phyloP scores from a whole-genome alignment of 169 alveolate genomes.

The Eimeria acervulina region DNA sequence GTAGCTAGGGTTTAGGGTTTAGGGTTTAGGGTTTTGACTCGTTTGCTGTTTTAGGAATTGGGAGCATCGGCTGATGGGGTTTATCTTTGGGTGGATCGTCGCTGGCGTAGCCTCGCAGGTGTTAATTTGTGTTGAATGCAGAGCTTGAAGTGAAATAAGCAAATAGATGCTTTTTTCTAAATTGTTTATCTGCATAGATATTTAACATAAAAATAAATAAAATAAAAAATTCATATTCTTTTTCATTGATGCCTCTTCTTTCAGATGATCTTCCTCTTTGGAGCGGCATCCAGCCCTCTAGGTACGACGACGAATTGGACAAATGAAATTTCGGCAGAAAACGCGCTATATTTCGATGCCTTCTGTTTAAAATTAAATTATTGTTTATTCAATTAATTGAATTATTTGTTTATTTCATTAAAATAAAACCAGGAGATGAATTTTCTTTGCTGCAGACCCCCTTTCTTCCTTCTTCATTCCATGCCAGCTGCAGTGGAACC shows the following conservation, averaged over 20 bases:
- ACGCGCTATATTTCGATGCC: no score
- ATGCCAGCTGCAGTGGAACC: slow-evolving; percentile 53
- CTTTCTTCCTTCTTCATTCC: slow-evolving; percentile 73
- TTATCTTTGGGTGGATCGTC: slow-evolving; percentile 73
- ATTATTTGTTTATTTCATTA: not conserved
- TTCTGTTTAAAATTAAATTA: not conserved
- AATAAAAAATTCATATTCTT: no score
- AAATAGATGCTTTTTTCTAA: not conserved
- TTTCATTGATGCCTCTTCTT: not conserved
- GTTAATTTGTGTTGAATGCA: not conserved
- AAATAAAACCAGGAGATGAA: not conserved
- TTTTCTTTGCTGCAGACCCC: slow-evolving; percentile 31
- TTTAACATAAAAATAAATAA: not conserved
- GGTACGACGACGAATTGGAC: not conserved
- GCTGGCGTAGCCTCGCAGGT: slow-evolving; percentile 74
- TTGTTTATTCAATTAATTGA: not conserved
- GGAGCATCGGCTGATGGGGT: slow-evolving; percentile 33
- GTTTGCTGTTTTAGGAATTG: slow-evolving; percentile 70
- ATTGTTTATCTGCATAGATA: not conserved
- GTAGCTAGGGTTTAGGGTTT: no score
- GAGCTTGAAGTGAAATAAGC: no score
- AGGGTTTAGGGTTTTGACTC: no score
- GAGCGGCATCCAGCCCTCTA: slow-evolving; percentile 74
- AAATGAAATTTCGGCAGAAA: not conserved
- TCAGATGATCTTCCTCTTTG: slow-evolving; percentile 68